phyloP scores from a whole-genome alignment of 108 stramenopile species.

The Nannochloropsis salina region DNA sequence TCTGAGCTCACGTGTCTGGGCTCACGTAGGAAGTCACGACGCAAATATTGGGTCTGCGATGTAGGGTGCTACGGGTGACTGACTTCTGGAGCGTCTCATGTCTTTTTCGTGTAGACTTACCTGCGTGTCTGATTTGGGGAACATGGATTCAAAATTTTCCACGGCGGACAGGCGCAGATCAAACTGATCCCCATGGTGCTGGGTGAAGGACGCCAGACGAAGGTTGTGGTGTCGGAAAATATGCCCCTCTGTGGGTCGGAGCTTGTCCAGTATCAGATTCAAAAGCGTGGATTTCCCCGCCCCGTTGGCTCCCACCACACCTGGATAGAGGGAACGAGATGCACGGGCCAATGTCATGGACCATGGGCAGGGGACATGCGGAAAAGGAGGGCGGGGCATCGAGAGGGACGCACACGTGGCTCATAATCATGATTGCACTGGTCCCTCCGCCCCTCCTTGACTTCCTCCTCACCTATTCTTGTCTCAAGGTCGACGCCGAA shows the following conservation, averaged over 20 bases:
- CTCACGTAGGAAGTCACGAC: too few species aligned
- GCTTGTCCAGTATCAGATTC: conserved; percentile 81
- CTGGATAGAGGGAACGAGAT: conserved; percentile 20
- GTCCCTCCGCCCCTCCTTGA: background rate
- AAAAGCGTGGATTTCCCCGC: conserved; percentile 82
- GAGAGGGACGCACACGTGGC: too few species aligned
- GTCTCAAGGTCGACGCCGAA: conserved; percentile 82
- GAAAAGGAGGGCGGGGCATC: too few species aligned
- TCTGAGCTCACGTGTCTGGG: too few species aligned
- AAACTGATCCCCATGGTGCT: conserved; percentile 90
- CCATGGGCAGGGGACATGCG: too few species aligned
- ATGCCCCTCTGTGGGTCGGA: conserved; percentile 66
- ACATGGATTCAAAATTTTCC: conserved; percentile 73
- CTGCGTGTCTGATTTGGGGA: conserved; percentile 64
- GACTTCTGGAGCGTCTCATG: too few species aligned
- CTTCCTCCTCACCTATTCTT: conserved; percentile 19
- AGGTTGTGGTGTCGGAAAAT: conserved; percentile 75
- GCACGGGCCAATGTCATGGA: too few species aligned
- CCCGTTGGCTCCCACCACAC: conserved; percentile 72
- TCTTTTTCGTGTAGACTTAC: background rate
- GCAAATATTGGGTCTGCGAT: too few species aligned
- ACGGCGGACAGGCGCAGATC: conserved; percentile 70
- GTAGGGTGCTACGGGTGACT: too few species aligned
- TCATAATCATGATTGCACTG: too few species aligned
- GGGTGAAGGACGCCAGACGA: conserved; percentile 85